These are phyloP conservation scores for Talaromyces borbonicus DNA, from an alignment of 495 filamentous ascomycete genomes.

Conservation along the genomic window DNA sequence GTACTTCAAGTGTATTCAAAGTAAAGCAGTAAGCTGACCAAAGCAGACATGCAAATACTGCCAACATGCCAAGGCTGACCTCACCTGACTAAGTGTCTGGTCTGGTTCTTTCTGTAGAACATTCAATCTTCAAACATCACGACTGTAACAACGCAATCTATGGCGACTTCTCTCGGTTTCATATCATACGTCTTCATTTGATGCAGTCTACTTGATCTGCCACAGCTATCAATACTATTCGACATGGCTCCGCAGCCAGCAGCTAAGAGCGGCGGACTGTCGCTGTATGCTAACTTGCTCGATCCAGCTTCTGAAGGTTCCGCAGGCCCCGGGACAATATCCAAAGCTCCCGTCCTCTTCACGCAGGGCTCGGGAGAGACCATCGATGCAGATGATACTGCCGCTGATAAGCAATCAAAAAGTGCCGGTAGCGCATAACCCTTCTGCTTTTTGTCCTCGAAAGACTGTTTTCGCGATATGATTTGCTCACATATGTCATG, in stretches of 20 bases:
- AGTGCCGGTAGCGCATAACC: constrained; percentile 54
- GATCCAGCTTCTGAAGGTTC: constrained; percentile 37
- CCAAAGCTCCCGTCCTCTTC: constrained; percentile 72
- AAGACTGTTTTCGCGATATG: constrained; percentile 16
- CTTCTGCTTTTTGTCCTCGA: constrained; percentile 15
- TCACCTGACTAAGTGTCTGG: not conserved
- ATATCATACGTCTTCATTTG: not conserved
- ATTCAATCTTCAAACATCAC: not conserved
- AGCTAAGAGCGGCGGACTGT: constrained; percentile 33
- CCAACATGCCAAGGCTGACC: constrained; percentile 5
- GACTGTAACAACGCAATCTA: not conserved
- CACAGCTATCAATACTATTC: too few relatives aligned
- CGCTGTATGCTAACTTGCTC: constrained; percentile 57
- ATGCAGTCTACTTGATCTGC: too few relatives aligned
- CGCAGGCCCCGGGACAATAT: constrained; percentile 52
- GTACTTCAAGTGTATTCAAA: not conserved
- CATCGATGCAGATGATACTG: constrained; percentile 40
- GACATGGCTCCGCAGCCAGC: constrained; percentile 29
- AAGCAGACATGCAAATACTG: not conserved
- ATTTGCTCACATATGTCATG: constrained; percentile 40
- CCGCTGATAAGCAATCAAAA: constrained; percentile 59
- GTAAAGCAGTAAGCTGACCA: not conserved
- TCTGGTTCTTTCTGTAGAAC: not conserved
- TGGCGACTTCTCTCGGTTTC: not conserved
- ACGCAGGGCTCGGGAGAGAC: constrained; percentile 43